Evolutionary conservation across 345 rosid genomes (phyloP).

Genomic region (Boechera stricta): DNA sequence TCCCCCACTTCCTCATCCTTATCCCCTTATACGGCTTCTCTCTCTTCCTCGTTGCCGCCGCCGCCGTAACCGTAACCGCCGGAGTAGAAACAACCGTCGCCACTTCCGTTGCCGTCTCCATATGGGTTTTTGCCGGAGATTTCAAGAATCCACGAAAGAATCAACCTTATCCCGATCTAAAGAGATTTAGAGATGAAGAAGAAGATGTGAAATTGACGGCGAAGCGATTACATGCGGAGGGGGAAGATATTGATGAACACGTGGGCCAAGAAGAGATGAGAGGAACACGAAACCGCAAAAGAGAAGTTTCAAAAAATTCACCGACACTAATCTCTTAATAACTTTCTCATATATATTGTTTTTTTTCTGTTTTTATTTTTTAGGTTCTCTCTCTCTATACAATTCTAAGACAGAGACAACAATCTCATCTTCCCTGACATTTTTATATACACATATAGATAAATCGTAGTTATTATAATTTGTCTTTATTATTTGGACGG

Average conservation of each 20-base stretch:
- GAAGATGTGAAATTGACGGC: slow-evolving; percentile 43
- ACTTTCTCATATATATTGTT: slow-evolving; percentile 9
- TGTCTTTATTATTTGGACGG: slow-evolving; percentile 45
- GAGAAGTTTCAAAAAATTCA: slow-evolving; percentile 44
- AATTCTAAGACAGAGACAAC: slow-evolving; percentile 46
- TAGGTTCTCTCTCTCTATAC: not conserved
- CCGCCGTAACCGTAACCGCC: slow-evolving; percentile 1
- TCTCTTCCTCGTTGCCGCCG: slow-evolving; percentile 48
- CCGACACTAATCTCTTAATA: slow-evolving; percentile 46
- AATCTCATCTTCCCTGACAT: slow-evolving; percentile 48
- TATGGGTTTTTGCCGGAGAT: slow-evolving; percentile 26
- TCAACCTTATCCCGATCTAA: slow-evolving; percentile 3
- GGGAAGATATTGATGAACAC: slow-evolving; percentile 37
- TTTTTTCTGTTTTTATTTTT: not conserved
- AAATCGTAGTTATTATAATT: slow-evolving; percentile 23
- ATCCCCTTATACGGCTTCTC: slow-evolving; percentile 86
- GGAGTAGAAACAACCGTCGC: slow-evolving; percentile 30
- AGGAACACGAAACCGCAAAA: slow-evolving; percentile 46
- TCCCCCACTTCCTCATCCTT: slow-evolving; percentile 99
- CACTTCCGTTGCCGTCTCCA: slow-evolving; percentile 51
- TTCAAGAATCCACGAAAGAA: slow-evolving; percentile 23
- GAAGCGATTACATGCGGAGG: slow-evolving; percentile 49
- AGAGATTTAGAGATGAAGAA: slow-evolving; percentile 10
- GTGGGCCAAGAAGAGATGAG: slow-evolving; percentile 49
- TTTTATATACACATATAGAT: slow-evolving; percentile 31